Evolutionary conservation across 2,329 filamentous ascomycete species (phyloP).

Genomic region (Phyllosticta capitalensis): DNA sequence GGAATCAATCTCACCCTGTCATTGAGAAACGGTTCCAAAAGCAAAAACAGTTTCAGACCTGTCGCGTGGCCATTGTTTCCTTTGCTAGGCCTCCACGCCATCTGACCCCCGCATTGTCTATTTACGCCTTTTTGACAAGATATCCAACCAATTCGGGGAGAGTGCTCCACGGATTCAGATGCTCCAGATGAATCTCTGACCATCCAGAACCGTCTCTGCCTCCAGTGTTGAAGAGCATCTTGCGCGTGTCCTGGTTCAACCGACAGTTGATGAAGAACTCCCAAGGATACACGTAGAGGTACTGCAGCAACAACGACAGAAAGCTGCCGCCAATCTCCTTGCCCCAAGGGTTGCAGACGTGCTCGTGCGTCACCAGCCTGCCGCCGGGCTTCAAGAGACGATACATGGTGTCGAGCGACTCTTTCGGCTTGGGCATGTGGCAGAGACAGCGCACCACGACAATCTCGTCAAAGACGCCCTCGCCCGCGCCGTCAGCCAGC

Average conservation of each 20-base stretch:
- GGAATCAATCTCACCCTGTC: background rate
- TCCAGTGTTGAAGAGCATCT: constrained; percentile 34
- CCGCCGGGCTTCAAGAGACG: constrained; percentile 45
- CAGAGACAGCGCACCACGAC: constrained; percentile 47
- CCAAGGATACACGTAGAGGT: constrained; percentile 39
- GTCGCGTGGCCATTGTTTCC: background rate
- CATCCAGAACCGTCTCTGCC: constrained; percentile 29
- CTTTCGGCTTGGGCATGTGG: constrained; percentile 40
- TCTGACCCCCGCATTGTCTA: background rate
- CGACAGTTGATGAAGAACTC: constrained; percentile 44
- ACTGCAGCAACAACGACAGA: constrained; percentile 37
- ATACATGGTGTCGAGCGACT: constrained; percentile 40
- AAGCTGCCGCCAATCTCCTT: constrained; percentile 30
- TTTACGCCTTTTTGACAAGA: constrained; percentile 22
- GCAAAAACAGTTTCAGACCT: background rate
- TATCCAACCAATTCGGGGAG: constrained; percentile 30
- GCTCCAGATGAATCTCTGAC: constrained; percentile 40
- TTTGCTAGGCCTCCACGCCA: background rate
- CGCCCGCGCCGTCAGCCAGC: constrained; percentile 20
- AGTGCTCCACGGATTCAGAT: constrained; percentile 19
- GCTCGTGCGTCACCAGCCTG: constrained; percentile 45
- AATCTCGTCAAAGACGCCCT: constrained; percentile 45
- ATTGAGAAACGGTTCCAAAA: background rate
- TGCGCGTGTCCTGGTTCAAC: constrained; percentile 40
- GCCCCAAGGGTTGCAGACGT: constrained; percentile 43